Percentiles rank a stretch among this genome's conserved stretches.
Evolutionary conservation across 2,329 filamentous ascomycete genomes (phyloP).

Genomic region (Metarhizium sp.): DNA sequence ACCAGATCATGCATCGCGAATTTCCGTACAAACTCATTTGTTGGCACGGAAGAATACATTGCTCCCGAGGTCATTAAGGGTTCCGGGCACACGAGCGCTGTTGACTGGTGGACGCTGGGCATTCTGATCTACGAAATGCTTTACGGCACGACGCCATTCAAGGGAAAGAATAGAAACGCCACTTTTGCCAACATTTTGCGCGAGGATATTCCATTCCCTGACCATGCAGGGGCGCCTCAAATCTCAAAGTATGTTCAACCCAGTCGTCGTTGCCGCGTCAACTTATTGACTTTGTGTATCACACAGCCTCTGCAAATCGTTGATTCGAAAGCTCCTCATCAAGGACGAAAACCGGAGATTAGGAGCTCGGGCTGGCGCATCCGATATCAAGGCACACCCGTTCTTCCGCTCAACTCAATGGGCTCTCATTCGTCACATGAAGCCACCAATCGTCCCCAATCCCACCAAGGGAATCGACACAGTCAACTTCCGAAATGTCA

Average conservation of each 20-base stretch:
- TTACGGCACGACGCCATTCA: constrained; percentile 96
- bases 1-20: constrained; percentile 97
- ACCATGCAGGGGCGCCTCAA: constrained; percentile 72
- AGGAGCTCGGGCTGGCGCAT: constrained; percentile 88
- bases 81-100: constrained; percentile 93
- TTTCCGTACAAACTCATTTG: constrained; percentile 97
- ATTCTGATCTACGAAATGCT: constrained; percentile 99
- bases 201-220: constrained; percentile 93
- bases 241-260: constrained; percentile 74
- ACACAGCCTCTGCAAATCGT: constrained; percentile 79
- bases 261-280: too few relatives aligned
- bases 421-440: constrained; percentile 95
- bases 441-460: constrained; percentile 91
- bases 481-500: constrained; percentile 94
- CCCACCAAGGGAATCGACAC: constrained; percentile 87
- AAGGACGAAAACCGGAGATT: constrained; percentile 94
- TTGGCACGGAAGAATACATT: constrained; percentile 98
- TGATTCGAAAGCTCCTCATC: constrained; percentile 94
- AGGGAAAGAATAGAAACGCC: constrained; percentile 96
- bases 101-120: constrained; percentile 98
- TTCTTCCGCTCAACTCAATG: constrained; percentile 96
- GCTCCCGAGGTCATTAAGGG: constrained; percentile 98
- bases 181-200: constrained; percentile 96
- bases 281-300: not conserved
- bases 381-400: constrained; percentile 89